Evolutionary conservation across 345 rosid genomes (phyloP).

Genomic region (Rhodamnia rubescens): DNA sequence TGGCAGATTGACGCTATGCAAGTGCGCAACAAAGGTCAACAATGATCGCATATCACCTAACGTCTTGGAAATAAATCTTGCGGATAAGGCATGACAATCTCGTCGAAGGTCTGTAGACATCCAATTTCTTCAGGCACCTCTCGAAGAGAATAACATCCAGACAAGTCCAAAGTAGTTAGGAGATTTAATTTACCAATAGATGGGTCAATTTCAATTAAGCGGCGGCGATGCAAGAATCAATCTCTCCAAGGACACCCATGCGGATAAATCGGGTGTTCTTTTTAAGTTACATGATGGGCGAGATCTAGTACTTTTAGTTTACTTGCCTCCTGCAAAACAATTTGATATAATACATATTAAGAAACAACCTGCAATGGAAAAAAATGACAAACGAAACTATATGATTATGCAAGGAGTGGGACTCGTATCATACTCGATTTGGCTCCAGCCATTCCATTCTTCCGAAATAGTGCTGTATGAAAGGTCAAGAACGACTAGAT

Average conservation of each 20-base stretch:
- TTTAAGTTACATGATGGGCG: background rate
- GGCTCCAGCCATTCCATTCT: too few species aligned
- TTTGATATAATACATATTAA: background rate
- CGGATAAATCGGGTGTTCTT: background rate
- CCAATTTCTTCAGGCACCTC: background rate
- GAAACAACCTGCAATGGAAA: background rate
- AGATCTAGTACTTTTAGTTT: background rate
- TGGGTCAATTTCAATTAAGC: background rate
- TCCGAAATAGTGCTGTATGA: too few species aligned
- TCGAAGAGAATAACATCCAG: background rate
- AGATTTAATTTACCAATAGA: background rate
- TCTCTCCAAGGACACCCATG: background rate
- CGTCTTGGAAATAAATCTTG: background rate
- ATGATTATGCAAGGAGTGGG: too few species aligned
- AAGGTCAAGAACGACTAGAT: too few species aligned
- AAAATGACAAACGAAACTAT: too few species aligned
- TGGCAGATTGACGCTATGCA: background rate
- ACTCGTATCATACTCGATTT: too few species aligned
- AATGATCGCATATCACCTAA: background rate
- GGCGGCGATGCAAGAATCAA: rapidly evolving
- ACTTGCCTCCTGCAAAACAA: background rate
- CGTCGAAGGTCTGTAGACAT: background rate
- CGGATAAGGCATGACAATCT: background rate
- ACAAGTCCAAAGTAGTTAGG: background rate
- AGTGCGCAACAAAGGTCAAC: background rate